A percentile compares a stretch with the other conserved stretches of the same genome.
Conservation (phyloP, 2,329 filamentous ascomycete genomes). For the Pestalotiopsis sp. region DNA sequence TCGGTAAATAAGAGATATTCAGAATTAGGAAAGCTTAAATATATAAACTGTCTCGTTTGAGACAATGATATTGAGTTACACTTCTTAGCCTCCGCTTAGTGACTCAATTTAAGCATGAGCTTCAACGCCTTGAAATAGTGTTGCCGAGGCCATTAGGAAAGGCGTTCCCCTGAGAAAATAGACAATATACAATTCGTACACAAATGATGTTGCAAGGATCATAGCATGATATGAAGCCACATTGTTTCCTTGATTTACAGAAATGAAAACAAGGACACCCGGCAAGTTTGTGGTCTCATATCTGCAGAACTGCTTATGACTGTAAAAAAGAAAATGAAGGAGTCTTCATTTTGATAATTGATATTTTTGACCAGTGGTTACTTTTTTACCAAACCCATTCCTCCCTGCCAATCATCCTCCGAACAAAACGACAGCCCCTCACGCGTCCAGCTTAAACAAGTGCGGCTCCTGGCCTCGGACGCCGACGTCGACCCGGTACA, state of each 20-base stretch:
- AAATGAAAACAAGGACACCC: background rate
- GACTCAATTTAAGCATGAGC: too few species aligned
- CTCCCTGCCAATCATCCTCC: background rate
- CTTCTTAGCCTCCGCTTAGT: too few species aligned
- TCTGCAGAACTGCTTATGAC: background rate
- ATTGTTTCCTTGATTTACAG: background rate
- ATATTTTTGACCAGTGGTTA: background rate
- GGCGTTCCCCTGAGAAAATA: background rate
- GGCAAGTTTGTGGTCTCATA: background rate
- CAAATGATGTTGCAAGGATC: too few species aligned
- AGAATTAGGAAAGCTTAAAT: too few species aligned
- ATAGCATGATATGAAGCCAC: too few species aligned
- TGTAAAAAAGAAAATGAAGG: background rate
- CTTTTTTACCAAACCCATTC: background rate
- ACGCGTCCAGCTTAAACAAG: slow-evolving; percentile 58
- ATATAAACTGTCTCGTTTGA: too few species aligned
- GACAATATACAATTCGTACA: background rate
- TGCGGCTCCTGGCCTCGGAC: slow-evolving; percentile 65
- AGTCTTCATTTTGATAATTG: background rate
- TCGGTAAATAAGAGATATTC: too few species aligned
- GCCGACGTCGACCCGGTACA: slow-evolving; percentile 80
- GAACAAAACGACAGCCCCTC: background rate
- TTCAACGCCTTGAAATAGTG: too few species aligned
- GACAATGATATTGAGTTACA: too few species aligned
- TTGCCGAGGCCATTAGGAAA: background rate